A percentile compares a stretch with the other conserved stretches of the same genome.
Conservation (phyloP, 2,329 filamentous ascomycete species). For the Blumeria graminis region DNA sequence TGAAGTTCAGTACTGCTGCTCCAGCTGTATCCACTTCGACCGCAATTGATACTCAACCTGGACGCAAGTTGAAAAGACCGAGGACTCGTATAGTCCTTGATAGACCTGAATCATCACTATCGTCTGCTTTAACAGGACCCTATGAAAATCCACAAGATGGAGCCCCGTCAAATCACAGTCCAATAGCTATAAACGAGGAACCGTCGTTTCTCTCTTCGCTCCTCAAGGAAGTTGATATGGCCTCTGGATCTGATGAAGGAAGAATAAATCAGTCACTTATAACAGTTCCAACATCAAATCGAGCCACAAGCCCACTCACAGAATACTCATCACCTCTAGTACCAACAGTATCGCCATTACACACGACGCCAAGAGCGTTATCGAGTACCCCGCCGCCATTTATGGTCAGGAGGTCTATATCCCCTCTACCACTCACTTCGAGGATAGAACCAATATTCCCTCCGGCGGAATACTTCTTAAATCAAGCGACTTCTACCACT, state of each 20-base stretch:
- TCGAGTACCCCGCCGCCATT: slow-evolving; percentile 47
- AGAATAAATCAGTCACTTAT: slow-evolving; percentile 8
- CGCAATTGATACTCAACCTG: slow-evolving; percentile 30
- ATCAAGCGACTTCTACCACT: slow-evolving; percentile 20
- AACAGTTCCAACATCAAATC: slow-evolving; percentile 7
- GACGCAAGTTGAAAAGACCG: slow-evolving; percentile 70
- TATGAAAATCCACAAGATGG: slow-evolving; percentile 5
- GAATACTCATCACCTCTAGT: slow-evolving; percentile 37
- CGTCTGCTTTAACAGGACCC: slow-evolving; percentile 15
- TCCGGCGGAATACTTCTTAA: slow-evolving; percentile 50
- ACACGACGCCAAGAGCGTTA: slow-evolving; percentile 41
- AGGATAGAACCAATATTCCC: slow-evolving; percentile 52
- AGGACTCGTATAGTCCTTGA: slow-evolving; percentile 46
- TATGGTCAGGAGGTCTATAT: slow-evolving; percentile 32
- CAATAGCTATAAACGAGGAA: slow-evolving; percentile 21
- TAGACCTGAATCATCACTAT: slow-evolving; percentile 19
- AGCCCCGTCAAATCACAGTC: slow-evolving; percentile 8
- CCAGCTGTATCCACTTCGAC: slow-evolving; percentile 47
- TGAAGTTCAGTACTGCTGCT: slow-evolving; percentile 23
- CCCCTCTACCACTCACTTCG: slow-evolving; percentile 44
- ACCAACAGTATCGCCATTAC: slow-evolving; percentile 39
- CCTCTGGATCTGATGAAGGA: slow-evolving; percentile 33
- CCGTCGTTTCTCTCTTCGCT: slow-evolving; percentile 73
- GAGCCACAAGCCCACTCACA: slow-evolving; percentile 15
- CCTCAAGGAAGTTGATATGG: slow-evolving; percentile 64